Evolutionary conservation across 257 asterid species (phyloP).

Genomic region (Cynanchum wilfordii): DNA sequence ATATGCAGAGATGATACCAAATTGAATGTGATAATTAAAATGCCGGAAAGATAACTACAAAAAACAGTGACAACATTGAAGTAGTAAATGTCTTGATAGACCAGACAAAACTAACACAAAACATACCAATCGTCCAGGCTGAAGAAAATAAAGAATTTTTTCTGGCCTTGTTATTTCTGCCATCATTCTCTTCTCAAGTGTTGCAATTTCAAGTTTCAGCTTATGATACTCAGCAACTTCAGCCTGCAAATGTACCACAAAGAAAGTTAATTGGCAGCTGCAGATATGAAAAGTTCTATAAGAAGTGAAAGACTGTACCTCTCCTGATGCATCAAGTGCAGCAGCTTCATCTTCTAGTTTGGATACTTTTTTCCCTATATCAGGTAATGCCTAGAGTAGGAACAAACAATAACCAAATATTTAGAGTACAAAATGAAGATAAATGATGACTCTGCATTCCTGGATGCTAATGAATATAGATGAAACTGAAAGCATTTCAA

Average conservation of each 20-base stretch:
- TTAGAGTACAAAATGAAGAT: conserved; percentile 7
- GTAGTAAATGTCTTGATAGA: neutral
- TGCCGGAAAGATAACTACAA: too few relatives aligned
- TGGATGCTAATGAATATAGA: conserved; percentile 1
- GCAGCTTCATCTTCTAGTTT: conserved; percentile 91
- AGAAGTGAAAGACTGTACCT: conserved; percentile 41
- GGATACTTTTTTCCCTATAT: conserved; percentile 70
- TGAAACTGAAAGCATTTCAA: conserved; percentile 56
- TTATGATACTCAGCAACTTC: conserved; percentile 87
- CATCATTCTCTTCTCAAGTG: conserved; percentile 85
- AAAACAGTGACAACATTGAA: neutral
- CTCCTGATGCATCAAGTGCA: conserved; percentile 84
- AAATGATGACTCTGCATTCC: neutral
- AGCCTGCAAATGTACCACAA: conserved; percentile 43
- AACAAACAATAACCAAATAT: conserved; percentile 22
- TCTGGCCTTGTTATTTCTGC: conserved; percentile 82
- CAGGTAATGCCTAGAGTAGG: conserved; percentile 75
- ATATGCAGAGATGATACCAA: neutral
- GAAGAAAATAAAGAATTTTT: conserved; percentile 78
- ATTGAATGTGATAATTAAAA: neutral
- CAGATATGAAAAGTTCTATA: conserved; percentile 9
- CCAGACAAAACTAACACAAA: conserved; percentile 7
- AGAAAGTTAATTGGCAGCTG: conserved; percentile 9
- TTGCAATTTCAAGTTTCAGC: conserved; percentile 70
- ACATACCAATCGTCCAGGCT: conserved; percentile 95